These are phyloP conservation scores for Dipteronia sinensis DNA, from an alignment of 345 rosid species.

Conservation along the genomic window DNA sequence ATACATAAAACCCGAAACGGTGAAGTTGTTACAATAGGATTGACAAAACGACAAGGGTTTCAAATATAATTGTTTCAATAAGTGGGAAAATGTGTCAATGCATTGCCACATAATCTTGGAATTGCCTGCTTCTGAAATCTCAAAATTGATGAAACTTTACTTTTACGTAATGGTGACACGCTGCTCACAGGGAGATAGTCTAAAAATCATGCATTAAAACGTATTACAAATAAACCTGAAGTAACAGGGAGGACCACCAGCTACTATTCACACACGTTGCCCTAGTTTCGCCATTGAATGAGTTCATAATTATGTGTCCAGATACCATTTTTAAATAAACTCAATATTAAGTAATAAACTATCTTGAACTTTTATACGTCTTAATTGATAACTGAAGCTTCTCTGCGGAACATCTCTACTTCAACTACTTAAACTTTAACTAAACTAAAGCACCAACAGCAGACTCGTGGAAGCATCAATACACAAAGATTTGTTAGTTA, in stretches of 20 bases:
- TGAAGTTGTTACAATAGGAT: no score
- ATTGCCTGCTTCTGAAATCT: no score
- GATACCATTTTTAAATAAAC: no score
- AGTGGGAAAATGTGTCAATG: no score
- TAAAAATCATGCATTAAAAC: background rate
- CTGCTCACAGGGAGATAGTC: background rate
- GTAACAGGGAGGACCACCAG: background rate
- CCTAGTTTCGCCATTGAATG: background rate
- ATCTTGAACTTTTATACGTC: background rate
- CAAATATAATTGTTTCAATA: no score
- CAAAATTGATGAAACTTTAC: no score
- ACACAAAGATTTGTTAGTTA: background rate
- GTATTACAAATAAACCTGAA: background rate
- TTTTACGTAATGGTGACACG: background rate
- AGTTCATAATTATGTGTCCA: background rate
- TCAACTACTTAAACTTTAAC: background rate
- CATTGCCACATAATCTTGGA: no score
- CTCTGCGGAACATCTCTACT: background rate
- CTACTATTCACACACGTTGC: background rate
- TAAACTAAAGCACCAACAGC: background rate
- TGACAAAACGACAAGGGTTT: no score
- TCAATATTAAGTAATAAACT: background rate
- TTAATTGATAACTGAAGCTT: background rate
- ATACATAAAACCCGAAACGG: no score
- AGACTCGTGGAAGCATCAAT: no score